Percentiles rank a stretch among this genome's conserved stretches.
phyloP scores from a whole-genome alignment of 129 eudicot species.

The Flaveria robusta region DNA sequence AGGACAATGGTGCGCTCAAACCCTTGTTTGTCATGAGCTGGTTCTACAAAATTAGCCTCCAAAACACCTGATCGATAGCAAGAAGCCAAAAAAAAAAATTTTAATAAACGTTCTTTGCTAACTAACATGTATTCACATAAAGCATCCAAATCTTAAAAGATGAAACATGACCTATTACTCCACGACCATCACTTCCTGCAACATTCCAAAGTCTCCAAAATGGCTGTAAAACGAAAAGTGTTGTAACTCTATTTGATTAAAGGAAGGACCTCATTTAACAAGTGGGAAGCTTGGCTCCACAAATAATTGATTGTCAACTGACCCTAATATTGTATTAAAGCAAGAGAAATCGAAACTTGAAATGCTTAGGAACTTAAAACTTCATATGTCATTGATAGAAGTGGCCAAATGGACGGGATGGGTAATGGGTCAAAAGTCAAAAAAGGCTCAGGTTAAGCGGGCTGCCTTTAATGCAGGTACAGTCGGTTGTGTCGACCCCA shows the following conservation, averaged over 20 bases:
- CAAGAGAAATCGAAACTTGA: background rate
- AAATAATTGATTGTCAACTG: background rate
- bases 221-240: constrained; percentile 56
- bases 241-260: background rate
- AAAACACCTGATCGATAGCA: constrained; percentile 61
- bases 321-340: constrained; percentile 3
- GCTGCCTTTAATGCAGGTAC: background rate
- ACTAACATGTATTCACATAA: constrained; percentile 15
- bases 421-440: background rate
- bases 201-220: constrained; percentile 98
- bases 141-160: constrained; percentile 11
- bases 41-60: constrained; percentile 97
- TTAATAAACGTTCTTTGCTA: constrained; percentile 1
- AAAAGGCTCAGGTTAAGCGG: background rate
- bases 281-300: background rate
- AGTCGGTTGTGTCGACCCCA: background rate
- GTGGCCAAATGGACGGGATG: background rate
- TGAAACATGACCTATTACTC: constrained; percentile 75
- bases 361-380: background rate
- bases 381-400: background rate
- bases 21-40: constrained; percentile 99
- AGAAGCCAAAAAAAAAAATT: background rate
- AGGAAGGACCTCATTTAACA: background rate
- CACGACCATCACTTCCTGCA: constrained; percentile 98
- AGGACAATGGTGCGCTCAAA: constrained; percentile 95